Conservation (phyloP, 805 yeast species). For the Yamadazyma philogaea region DNA sequence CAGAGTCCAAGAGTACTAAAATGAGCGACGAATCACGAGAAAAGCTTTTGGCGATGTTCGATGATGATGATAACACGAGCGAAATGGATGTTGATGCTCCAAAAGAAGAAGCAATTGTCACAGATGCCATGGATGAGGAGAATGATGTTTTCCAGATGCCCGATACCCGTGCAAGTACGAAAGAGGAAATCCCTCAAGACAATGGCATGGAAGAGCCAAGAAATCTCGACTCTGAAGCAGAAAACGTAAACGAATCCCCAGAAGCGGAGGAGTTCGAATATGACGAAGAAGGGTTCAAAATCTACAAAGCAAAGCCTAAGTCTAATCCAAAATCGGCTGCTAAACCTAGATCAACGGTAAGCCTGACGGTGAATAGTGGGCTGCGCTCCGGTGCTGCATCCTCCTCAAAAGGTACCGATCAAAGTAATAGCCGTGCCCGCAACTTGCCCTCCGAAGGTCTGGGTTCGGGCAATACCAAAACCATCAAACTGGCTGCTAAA, state of each 20-base stretch:
- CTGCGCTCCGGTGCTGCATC: too few relatives aligned
- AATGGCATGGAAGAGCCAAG: constrained; percentile 2
- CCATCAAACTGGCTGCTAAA: constrained; percentile 13
- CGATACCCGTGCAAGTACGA: not conserved
- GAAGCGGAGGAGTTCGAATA: constrained; percentile 18
- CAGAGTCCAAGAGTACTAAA: not conserved
- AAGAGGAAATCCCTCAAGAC: constrained; percentile 1
- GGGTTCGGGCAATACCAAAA: too few relatives aligned
- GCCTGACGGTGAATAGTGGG: constrained; percentile 7
- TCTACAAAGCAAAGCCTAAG: constrained; percentile 25
- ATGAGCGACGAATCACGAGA: constrained; percentile 1
- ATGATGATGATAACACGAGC: constrained; percentile 18
- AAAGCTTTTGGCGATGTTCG: constrained; percentile 7
- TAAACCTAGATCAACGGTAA: too few relatives aligned
- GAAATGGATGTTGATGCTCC: constrained; percentile 11
- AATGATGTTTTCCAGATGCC: constrained; percentile 6
- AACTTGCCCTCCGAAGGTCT: too few relatives aligned
- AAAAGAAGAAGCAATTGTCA: constrained; percentile 7
- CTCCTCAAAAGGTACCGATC: too few relatives aligned
- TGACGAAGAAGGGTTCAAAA: constrained; percentile 53
- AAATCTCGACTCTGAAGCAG: not conserved
- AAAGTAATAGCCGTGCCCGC: too few relatives aligned
- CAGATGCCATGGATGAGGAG: constrained; percentile 3
- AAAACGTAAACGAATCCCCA: constrained; percentile 7
- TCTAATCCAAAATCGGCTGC: constrained; percentile 13